A percentile compares a stretch with the other conserved stretches of the same genome.
phyloP scores from a whole-genome alignment of 441 rosid genomes.

The Kokia cookei region DNA sequence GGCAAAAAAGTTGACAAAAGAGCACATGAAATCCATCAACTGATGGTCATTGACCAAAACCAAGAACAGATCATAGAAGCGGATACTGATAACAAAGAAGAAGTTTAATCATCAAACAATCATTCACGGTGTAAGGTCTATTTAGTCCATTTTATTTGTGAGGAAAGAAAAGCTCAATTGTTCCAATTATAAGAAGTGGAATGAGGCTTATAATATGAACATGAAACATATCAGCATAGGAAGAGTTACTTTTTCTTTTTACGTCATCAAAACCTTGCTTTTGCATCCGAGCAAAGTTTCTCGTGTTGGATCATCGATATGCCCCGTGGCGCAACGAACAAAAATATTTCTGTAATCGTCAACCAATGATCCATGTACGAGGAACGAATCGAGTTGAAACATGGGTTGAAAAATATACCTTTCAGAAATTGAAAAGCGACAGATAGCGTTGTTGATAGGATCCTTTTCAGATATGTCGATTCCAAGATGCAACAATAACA shows the following conservation, averaged over 20 bases:
- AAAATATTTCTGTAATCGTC: too few relatives aligned
- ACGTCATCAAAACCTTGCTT: neutral
- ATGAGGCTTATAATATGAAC: neutral
- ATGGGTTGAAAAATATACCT: too few relatives aligned
- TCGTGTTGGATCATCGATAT: too few relatives aligned
- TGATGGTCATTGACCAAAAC: neutral
- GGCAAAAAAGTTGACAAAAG: neutral
- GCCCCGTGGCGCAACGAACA: too few relatives aligned
- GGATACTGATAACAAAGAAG: neutral
- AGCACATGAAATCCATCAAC: neutral
- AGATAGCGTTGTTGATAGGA: too few relatives aligned
- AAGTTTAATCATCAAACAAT: neutral
- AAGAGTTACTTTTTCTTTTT: neutral
- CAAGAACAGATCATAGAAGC: neutral
- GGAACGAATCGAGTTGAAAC: too few relatives aligned
- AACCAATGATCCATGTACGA: too few relatives aligned
- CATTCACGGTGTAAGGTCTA: neutral
- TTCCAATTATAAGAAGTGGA: neutral
- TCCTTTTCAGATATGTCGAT: too few relatives aligned
- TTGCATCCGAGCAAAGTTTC: neutral
- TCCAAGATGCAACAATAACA: too few relatives aligned
- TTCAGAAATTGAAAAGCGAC: too few relatives aligned
- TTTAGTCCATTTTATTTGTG: neutral
- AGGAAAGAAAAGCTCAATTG: neutral
- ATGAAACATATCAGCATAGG: too few relatives aligned